These are phyloP conservation scores for Fusarium paranaense DNA, from an alignment of 2,329 filamentous ascomycete species.

Conservation along the genomic window DNA sequence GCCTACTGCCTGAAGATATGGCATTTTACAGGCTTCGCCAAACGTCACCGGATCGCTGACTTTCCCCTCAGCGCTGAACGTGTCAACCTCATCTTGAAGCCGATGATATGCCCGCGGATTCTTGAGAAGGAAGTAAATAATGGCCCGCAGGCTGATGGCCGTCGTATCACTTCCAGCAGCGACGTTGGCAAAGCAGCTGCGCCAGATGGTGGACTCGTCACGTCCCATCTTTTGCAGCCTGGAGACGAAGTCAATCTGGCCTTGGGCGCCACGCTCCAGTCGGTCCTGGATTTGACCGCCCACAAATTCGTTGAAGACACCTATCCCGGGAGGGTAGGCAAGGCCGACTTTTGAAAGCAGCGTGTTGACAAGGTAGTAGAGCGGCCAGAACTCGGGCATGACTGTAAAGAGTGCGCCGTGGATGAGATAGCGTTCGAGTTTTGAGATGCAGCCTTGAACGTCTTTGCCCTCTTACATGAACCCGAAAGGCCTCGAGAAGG, in stretches of 20 bases:
- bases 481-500: slow-evolving; percentile 5
- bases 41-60: slow-evolving; percentile 13
- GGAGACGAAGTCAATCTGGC: slow-evolving; percentile 1
- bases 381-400: slow-evolving; percentile 8
- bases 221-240: slow-evolving; percentile 3
- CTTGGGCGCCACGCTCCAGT: background rate
- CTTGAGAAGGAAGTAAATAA: slow-evolving; percentile 6
- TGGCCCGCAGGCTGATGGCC: slow-evolving; percentile 2
- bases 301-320: slow-evolving; percentile 7
- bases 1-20: slow-evolving; percentile 12
- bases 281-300: slow-evolving; percentile 5
- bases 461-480: slow-evolving; percentile 11
- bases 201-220: background rate
- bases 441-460: slow-evolving; percentile 5
- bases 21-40: slow-evolving; percentile 6
- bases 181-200: slow-evolving; percentile 10
- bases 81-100: slow-evolving; percentile 1
- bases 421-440: slow-evolving; percentile 10
- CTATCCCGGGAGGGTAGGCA: background rate
- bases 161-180: slow-evolving; percentile 13
- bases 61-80: background rate
- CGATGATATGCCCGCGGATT: background rate
- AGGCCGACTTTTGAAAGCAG: background rate
- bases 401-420: slow-evolving; percentile 3
- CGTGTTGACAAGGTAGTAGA: background rate